Conservation (phyloP, 2,329 filamentous ascomycete genomes). For the Aureobasidium sp. region DNA sequence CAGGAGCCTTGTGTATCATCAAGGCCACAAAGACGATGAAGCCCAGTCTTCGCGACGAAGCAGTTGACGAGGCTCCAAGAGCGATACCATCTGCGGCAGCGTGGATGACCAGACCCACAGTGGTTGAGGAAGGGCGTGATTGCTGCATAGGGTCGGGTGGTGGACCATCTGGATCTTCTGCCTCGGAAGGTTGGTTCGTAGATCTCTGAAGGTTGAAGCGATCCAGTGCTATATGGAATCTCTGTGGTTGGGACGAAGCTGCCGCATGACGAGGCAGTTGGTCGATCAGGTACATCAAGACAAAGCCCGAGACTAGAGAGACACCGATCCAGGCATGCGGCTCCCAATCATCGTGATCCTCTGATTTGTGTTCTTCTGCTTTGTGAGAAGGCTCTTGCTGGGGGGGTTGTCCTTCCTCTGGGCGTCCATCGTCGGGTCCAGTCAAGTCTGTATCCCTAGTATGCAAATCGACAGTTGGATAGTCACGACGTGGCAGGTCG, state of each 20-base stretch:
- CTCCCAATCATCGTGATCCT: constrained; percentile 32
- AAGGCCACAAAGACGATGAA: constrained; percentile 93
- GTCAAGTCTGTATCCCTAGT: constrained; percentile 17
- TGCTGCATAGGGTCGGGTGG: constrained; percentile 30
- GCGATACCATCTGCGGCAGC: constrained; percentile 92
- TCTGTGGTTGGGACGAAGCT: constrained; percentile 49
- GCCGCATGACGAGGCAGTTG: constrained; percentile 67
- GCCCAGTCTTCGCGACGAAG: constrained; percentile 64
- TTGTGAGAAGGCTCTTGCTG: background rate
- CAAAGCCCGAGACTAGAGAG: constrained; percentile 78
- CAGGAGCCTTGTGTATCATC: constrained; percentile 95
- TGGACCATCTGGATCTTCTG: constrained; percentile 27
- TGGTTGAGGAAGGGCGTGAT: constrained; percentile 45
- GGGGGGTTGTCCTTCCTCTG: background rate
- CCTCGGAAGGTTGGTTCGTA: constrained; percentile 8
- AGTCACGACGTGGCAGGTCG: background rate
- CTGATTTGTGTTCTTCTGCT: background rate
- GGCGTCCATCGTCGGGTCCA: constrained; percentile 25
- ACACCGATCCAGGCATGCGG: constrained; percentile 76
- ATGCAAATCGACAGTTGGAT: background rate
- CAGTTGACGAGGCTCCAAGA: constrained; percentile 70
- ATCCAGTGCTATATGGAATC: constrained; percentile 81
- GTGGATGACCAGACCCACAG: constrained; percentile 90
- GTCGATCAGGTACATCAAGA: constrained; percentile 95
- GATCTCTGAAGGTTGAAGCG: constrained; percentile 16